These are phyloP conservation scores for Oryza longistaminata DNA, from an alignment of 176 grass and related monocot species.

Conservation along the genomic window DNA sequence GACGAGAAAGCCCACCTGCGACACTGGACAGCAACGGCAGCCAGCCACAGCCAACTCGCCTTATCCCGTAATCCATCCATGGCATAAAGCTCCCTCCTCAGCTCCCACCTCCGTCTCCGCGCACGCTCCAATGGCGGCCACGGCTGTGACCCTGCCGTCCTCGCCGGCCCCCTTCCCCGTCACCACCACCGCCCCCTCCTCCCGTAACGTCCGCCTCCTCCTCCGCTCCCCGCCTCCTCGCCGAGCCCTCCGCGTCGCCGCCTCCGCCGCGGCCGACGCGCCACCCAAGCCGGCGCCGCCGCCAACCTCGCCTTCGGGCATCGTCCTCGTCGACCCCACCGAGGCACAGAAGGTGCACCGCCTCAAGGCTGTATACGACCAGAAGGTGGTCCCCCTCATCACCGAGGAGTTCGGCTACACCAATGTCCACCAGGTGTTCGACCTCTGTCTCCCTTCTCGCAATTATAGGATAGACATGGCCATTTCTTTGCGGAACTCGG, in stretches of 20 bases:
- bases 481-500: background rate
- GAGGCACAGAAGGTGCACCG: conserved; percentile 72
- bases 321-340: conserved; percentile 69
- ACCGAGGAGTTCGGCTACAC: conserved; percentile 78
- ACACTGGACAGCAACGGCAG: background rate
- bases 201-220: background rate
- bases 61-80: conserved; percentile 36
- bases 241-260: conserved; percentile 38
- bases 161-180: conserved; percentile 29
- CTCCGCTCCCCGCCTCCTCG: conserved; percentile 3
- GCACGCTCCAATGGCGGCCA: conserved; percentile 57
- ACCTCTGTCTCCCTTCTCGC: background rate
- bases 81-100: conserved; percentile 19
- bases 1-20: background rate
- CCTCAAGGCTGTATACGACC: conserved; percentile 61
- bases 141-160: conserved; percentile 54
- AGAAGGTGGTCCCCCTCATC: conserved; percentile 85
- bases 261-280: conserved; percentile 43
- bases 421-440: conserved; percentile 85
- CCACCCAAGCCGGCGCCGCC: conserved; percentile 45
- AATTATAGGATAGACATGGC: background rate
- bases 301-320: conserved; percentile 47
- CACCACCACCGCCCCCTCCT: conserved; percentile 16
- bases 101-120: background rate
- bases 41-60: background rate